These are phyloP conservation scores for Echium plantagineum DNA, from an alignment of 257 asterid species.

Conservation along the genomic window DNA sequence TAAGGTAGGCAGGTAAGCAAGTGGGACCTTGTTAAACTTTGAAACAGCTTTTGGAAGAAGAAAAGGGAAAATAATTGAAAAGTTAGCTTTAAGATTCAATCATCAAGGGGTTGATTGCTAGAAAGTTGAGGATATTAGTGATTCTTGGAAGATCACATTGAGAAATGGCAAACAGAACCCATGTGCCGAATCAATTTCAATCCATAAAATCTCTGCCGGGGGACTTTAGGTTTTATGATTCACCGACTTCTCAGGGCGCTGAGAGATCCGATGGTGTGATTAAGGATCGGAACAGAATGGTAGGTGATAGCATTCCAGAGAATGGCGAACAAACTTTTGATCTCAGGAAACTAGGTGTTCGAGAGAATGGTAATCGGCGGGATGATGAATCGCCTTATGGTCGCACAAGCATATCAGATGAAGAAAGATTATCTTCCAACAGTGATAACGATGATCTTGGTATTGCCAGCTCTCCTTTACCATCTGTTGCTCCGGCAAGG, in stretches of 20 bases:
- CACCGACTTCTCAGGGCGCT: slow-evolving; percentile 14
- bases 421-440: slow-evolving; percentile 32
- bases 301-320: slow-evolving; percentile 30
- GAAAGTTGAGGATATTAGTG: slow-evolving; percentile 20
- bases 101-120: slow-evolving; percentile 20
- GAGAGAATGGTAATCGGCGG: slow-evolving; percentile 28
- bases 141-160: slow-evolving; percentile 20
- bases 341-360: slow-evolving; percentile 9
- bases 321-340: slow-evolving; percentile 29
- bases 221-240: slow-evolving; percentile 44
- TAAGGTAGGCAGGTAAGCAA: slow-evolving; percentile 54
- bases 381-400: slow-evolving; percentile 75
- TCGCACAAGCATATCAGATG: slow-evolving; percentile 35
- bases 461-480: slow-evolving; percentile 25
- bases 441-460: slow-evolving; percentile 32
- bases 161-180: slow-evolving; percentile 44
- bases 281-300: slow-evolving; percentile 13
- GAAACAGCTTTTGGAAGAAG: slow-evolving; percentile 43
- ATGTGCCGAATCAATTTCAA: slow-evolving; percentile 35
- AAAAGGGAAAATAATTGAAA: slow-evolving; percentile 22
- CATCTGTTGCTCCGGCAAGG: slow-evolving; percentile 21
- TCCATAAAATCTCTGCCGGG: slow-evolving; percentile 65
- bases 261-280: slow-evolving; percentile 13
- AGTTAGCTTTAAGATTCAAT: slow-evolving; percentile 57
- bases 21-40: slow-evolving; percentile 58